phyloP scores from a whole-genome alignment of 768 basidiomycete species.

The Mycena latifolia region DNA sequence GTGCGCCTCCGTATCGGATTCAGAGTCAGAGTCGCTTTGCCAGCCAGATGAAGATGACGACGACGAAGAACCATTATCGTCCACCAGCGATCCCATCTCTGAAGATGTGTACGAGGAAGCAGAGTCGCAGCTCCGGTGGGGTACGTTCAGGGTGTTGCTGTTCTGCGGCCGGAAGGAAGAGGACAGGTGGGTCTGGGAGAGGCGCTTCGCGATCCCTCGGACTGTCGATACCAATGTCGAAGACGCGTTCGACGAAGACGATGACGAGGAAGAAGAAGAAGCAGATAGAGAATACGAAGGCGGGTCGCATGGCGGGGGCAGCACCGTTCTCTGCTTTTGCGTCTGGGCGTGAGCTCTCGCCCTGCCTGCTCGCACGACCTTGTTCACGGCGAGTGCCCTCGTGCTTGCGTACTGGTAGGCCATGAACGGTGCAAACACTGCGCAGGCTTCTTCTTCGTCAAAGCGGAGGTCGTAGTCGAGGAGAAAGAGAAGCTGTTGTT shows the following conservation, averaged over 20 bases:
- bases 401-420: conserved; percentile 54
- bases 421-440: conserved; percentile 80
- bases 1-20: conserved; percentile 49
- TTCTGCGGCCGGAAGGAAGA: conserved; percentile 41
- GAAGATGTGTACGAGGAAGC: conserved; percentile 59
- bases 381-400: conserved; percentile 65
- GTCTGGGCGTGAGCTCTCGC: conserved; percentile 58
- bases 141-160: conserved; percentile 53
- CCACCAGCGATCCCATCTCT: conserved; percentile 73
- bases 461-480: conserved; percentile 95
- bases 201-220: conserved; percentile 68
- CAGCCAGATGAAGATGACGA: conserved; percentile 65
- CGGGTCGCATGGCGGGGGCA: conserved; percentile 55
- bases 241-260: conserved; percentile 46
- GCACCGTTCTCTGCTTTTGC: conserved; percentile 49
- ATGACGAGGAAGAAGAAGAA: conserved; percentile 48
- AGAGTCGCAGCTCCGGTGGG: conserved; percentile 58
- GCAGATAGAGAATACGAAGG: conserved; percentile 37
- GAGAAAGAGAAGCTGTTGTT: conserved; percentile 92
- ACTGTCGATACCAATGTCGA: conserved; percentile 63
- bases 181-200: conserved; percentile 60
- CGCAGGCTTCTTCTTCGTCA: conserved; percentile 83
- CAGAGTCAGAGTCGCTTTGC: conserved; percentile 64
- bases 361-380: conserved; percentile 65
- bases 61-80: conserved; percentile 68